phyloP scores from a whole-genome alignment of 106 monocot species.

The Dactylorhiza incarnata region DNA sequence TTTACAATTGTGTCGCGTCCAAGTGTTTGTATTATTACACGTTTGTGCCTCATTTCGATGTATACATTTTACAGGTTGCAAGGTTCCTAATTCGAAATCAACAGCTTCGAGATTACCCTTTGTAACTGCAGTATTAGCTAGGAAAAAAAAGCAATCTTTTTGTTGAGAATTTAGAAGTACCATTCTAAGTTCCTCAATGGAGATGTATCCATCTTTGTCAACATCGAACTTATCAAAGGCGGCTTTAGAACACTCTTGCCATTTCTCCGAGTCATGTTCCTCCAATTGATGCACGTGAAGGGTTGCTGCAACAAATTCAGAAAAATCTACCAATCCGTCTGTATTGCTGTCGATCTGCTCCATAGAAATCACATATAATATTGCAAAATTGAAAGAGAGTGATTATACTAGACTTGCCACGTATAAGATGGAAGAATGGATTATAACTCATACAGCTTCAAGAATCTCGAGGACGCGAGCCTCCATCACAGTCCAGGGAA shows the following conservation, averaged over 20 bases:
- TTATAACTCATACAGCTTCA: slow-evolving; percentile 42
- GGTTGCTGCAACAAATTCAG: slow-evolving; percentile 93
- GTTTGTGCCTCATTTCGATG: no score
- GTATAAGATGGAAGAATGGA: background rate
- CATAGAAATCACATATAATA: background rate
- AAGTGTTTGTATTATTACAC: no score
- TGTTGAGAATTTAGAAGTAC: slow-evolving; percentile 18
- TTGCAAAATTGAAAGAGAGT: background rate
- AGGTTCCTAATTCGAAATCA: background rate
- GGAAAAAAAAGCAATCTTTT: background rate
- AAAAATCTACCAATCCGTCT: slow-evolving; percentile 91
- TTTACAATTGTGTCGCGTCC: no score
- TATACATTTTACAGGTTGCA: no score
- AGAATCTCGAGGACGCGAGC: slow-evolving; percentile 72
- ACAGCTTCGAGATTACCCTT: background rate
- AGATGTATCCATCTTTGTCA: slow-evolving; percentile 84
- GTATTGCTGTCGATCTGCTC: slow-evolving; percentile 91
- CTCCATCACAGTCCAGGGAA: slow-evolving; percentile 77
- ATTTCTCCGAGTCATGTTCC: slow-evolving; percentile 74
- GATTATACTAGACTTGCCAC: background rate
- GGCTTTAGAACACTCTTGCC: slow-evolving; percentile 63
- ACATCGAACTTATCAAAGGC: slow-evolving; percentile 93
- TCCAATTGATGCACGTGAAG: slow-evolving; percentile 86
- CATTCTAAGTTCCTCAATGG: slow-evolving; percentile 83
- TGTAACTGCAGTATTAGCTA: background rate